A percentile compares a stretch with the other conserved stretches of the same genome.
Evolutionary conservation across 805 yeast genomes (phyloP).

Genomic region (Geotrichum ghanense): DNA sequence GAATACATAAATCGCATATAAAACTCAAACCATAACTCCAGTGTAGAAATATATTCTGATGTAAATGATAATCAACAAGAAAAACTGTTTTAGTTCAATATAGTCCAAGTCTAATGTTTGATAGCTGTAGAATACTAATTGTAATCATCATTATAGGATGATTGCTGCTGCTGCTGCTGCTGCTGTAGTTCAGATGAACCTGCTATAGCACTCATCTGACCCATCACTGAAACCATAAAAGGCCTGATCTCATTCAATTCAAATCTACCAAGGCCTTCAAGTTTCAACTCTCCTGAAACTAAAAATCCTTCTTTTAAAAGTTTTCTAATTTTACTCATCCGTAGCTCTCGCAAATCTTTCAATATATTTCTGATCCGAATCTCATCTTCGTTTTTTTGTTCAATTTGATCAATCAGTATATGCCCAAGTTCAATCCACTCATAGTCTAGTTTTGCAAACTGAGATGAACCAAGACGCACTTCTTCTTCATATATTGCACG

Average conservation of each 20-base stretch:
- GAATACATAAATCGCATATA: no score
- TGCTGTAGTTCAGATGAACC: no score
- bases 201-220: conserved; percentile 53
- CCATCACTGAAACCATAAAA: conserved; percentile 71
- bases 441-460: conserved; percentile 46
- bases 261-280: conserved; percentile 70
- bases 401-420: conserved; percentile 37
- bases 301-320: conserved; percentile 47
- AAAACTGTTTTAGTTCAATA: no score
- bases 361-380: conserved; percentile 38
- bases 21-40: no score
- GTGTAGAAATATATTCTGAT: no score
- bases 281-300: conserved; percentile 71
- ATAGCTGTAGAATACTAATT: no score
- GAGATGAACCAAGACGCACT: conserved; percentile 25
- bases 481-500: conserved; percentile 58
- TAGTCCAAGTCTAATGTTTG: no score
- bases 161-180: no score
- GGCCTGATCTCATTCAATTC: conserved; percentile 88
- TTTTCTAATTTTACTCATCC: conserved; percentile 68
- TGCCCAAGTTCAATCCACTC: conserved; percentile 81
- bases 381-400: conserved; percentile 5
- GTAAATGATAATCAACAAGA: no score
- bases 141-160: no score
- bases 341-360: conserved; percentile 75